These are phyloP conservation scores for Arabidopsis lyrata DNA, from an alignment of 441 rosid genomes.

Conservation along the genomic window DNA sequence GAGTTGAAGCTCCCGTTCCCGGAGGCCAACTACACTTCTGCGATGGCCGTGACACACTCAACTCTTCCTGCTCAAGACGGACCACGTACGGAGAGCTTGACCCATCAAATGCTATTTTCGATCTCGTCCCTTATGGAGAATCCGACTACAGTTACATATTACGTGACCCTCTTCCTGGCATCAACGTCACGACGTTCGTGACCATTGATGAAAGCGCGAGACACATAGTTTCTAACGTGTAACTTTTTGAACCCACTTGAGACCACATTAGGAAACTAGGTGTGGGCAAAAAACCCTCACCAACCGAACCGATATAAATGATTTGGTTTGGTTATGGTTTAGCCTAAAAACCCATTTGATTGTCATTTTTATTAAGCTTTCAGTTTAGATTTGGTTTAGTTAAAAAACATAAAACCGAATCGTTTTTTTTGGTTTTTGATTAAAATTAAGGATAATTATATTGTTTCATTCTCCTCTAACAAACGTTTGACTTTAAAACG, in stretches of 20 bases:
- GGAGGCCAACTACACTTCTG: background rate
- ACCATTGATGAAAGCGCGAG: background rate
- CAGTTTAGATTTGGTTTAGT: too few species aligned
- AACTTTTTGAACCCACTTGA: background rate
- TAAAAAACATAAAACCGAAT: too few species aligned
- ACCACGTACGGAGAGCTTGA: background rate
- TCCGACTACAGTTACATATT: background rate
- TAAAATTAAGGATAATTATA: too few species aligned
- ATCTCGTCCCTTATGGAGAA: background rate
- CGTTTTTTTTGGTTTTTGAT: too few species aligned
- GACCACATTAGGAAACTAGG: background rate
- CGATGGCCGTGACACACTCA: background rate
- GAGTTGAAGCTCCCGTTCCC: conserved; percentile 5
- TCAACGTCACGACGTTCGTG: background rate
- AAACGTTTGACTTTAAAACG: background rate
- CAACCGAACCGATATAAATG: too few species aligned
- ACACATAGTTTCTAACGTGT: background rate
- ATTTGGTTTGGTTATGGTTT: too few species aligned
- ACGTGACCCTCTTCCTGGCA: background rate
- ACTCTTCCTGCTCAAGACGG: background rate
- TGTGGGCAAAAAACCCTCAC: too few species aligned
- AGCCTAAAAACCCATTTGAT: too few species aligned
- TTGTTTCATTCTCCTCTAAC: background rate
- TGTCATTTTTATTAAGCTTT: too few species aligned
- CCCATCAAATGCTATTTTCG: background rate